Percentiles rank a stretch among this genome's conserved stretches.
Conservation (phyloP, 2,329 filamentous ascomycete species). For the Nemania sp. region DNA sequence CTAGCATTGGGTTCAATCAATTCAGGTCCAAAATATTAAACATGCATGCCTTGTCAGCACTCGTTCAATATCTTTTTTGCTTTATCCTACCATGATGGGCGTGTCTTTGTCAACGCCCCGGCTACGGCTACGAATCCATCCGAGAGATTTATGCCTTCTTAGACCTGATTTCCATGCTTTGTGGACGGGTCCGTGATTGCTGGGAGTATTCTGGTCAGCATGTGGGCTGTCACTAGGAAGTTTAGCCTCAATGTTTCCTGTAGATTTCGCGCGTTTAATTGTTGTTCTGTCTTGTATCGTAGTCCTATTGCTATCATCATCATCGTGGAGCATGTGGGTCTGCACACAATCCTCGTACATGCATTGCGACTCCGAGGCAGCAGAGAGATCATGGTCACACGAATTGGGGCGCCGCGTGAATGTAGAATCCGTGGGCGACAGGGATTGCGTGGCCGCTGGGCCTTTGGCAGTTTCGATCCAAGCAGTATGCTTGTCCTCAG, state of each 20-base stretch:
- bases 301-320: conserved; percentile 26
- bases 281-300: conserved; percentile 5
- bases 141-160: conserved; percentile 34
- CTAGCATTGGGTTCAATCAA: not conserved
- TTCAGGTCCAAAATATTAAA: conserved; percentile 1
- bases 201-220: not conserved
- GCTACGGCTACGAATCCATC: conserved; percentile 27
- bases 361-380: conserved; percentile 38
- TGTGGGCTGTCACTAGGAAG: not conserved
- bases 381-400: conserved; percentile 31
- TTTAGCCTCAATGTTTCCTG: conserved; percentile 34
- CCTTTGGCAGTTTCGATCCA: conserved; percentile 15
- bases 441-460: conserved; percentile 12
- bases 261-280: conserved; percentile 38
- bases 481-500: conserved; percentile 24
- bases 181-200: not conserved
- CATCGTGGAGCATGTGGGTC: conserved; percentile 47
- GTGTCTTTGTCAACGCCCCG: conserved; percentile 3
- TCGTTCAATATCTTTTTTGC: not conserved
- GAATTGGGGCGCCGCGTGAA: conserved; percentile 33
- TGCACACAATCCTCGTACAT: conserved; percentile 48
- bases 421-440: conserved; percentile 30
- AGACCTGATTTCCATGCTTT: conserved; percentile 24
- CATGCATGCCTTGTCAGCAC: not conserved
- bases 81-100: not conserved